Percentiles rank a stretch among this genome's conserved stretches.
Evolutionary conservation across 768 basidiomycete genomes (phyloP).

Genomic region (Clitopilus hobsonii): DNA sequence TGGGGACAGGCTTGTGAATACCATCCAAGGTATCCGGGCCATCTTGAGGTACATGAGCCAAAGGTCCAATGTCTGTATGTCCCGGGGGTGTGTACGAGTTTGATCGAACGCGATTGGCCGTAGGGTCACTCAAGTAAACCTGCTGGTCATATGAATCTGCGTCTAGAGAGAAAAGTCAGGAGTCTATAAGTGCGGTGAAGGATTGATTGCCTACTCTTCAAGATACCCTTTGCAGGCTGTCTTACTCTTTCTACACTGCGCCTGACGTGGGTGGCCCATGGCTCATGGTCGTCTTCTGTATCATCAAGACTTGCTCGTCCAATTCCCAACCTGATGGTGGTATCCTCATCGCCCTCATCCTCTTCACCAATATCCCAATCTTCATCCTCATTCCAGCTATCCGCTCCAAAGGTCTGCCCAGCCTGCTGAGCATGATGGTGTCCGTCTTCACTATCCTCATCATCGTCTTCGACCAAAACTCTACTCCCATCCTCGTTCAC

Average conservation of each 20-base stretch:
- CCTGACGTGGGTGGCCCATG: slow-evolving; percentile 75
- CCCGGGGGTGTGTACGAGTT: slow-evolving; percentile 72
- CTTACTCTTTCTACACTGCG: slow-evolving; percentile 65
- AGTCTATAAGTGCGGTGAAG: neutral
- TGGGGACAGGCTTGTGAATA: slow-evolving; percentile 64
- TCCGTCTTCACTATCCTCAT: slow-evolving; percentile 51
- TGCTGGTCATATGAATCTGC: slow-evolving; percentile 69
- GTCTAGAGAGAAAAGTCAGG: slow-evolving; percentile 34
- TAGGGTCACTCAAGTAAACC: slow-evolving; percentile 42
- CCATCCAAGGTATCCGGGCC: slow-evolving; percentile 87
- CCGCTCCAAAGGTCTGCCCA: slow-evolving; percentile 41
- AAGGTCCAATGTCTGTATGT: slow-evolving; percentile 57
- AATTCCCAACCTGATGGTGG: slow-evolving; percentile 64
- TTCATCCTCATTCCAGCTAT: slow-evolving; percentile 78
- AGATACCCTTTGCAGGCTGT: slow-evolving; percentile 74
- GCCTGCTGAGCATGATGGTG: slow-evolving; percentile 36
- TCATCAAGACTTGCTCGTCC: slow-evolving; percentile 44
- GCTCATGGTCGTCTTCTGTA: slow-evolving; percentile 61
- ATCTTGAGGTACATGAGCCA: slow-evolving; percentile 77
- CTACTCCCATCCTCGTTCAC: slow-evolving; percentile 65
- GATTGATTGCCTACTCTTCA: slow-evolving; percentile 65
- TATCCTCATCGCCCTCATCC: slow-evolving; percentile 66
- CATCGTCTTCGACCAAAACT: slow-evolving; percentile 70
- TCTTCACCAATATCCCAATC: slow-evolving; percentile 70
- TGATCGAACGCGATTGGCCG: slow-evolving; percentile 58